Evolutionary conservation across 768 basidiomycete genomes (phyloP), one percentile per base, ranked within the genome.

Genomic region (Termitomyces bulborhizus): DNA sequence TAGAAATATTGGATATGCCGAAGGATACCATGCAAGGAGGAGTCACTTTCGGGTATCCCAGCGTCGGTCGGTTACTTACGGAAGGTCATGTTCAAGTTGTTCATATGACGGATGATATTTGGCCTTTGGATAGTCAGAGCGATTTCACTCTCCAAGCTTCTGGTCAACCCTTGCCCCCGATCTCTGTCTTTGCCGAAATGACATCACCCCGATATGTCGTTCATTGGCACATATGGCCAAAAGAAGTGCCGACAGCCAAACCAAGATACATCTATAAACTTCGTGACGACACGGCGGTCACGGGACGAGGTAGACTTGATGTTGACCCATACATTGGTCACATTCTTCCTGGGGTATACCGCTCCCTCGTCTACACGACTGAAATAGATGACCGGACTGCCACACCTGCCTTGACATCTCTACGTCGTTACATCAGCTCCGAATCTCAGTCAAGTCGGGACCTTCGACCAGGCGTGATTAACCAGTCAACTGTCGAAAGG

Each of bases 351-450:
- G n/a, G n/a, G 1, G 67, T 71, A 1, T 70, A 68, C 54, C 76
- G 76, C 39, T 71, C 76, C 11, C 61, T 82, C 16, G 60, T 77
- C 37, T 76, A 74, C 58, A 72, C 71, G 16, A 65, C 73, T 36
- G 61, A 66, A 5, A 54, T 63, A 18, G 62, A 65, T 45, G 71
- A 73, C 51, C 65, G 66, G 27, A 44, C 43, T 15, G 71, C 73
- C 43, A 56, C 70, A 2, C 71, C 70, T 0, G 60, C 67, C 4
- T 59, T 77, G 36, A 61, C 69, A 39, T 68, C 63, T 16, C 68
- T 80, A 37, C 68, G 72, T 13, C 73, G 73, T 16, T 73, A 77
- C 65, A 53, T 72, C 59, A 71, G 69, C 60, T 70, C 71, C 52
- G 60, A 72, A 57, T 45, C 54, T 57, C 53, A 53, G 46, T 15